Evolutionary conservation across 2,329 filamentous ascomycete species (phyloP).

Genomic region (Didymella arachidicola): DNA sequence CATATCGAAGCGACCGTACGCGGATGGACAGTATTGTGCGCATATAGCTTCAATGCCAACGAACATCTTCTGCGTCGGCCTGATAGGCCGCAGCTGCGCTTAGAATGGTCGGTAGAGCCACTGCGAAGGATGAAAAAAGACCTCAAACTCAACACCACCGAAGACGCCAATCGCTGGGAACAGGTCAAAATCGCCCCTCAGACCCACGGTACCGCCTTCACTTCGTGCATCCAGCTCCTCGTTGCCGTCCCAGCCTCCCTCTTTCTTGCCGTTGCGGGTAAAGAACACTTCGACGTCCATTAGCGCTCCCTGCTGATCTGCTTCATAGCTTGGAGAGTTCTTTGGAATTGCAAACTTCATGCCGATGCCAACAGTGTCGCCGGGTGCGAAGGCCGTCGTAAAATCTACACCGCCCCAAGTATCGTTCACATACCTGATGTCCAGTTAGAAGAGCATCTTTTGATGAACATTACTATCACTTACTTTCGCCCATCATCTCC

Average conservation of each 20-base stretch:
- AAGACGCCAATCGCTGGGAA: slow-evolving; percentile 76
- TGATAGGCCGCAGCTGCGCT: not conserved
- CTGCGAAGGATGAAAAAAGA: slow-evolving; percentile 65
- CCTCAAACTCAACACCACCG: slow-evolving; percentile 72
- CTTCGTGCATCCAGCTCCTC: slow-evolving; percentile 75
- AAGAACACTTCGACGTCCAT: slow-evolving; percentile 71
- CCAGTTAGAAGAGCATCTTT: not conserved
- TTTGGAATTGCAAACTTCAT: slow-evolving; percentile 64
- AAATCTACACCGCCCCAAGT: slow-evolving; percentile 76
- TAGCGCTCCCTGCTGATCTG: slow-evolving; percentile 30
- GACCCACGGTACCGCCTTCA: slow-evolving; percentile 66
- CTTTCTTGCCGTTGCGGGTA: slow-evolving; percentile 69
- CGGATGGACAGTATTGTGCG: too few species aligned
- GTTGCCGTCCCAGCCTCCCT: slow-evolving; percentile 73
- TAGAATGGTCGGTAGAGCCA: slow-evolving; percentile 61
- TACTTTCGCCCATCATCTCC: slow-evolving; percentile 80
- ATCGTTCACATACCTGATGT: slow-evolving; percentile 71
- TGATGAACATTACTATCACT: slow-evolving; percentile 48
- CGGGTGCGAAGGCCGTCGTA: slow-evolving; percentile 67
- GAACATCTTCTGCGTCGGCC: too few species aligned
- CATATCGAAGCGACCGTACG: too few species aligned
- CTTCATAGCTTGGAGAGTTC: slow-evolving; percentile 47
- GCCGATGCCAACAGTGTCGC: slow-evolving; percentile 75
- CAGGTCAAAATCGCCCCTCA: slow-evolving; percentile 76
- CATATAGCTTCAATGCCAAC: too few species aligned